Percentiles rank a stretch among this genome's conserved stretches.
Evolutionary conservation across 768 basidiomycete genomes (phyloP).

Genomic region (Phaeotremella fagi): DNA sequence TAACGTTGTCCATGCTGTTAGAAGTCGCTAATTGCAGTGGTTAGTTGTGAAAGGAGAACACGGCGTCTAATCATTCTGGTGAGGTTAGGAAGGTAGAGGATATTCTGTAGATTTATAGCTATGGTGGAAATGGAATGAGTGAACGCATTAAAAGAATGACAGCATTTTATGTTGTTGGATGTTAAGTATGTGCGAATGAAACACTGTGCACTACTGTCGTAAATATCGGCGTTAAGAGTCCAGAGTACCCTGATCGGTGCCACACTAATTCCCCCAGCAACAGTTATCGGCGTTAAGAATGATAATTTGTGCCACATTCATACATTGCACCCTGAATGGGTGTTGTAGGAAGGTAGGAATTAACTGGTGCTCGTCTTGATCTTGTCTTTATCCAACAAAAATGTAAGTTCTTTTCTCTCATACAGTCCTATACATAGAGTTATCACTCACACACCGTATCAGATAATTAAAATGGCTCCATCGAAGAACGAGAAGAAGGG

Average conservation of each 20-base stretch:
- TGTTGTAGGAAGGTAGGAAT: too few species aligned
- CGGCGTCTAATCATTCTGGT: not conserved
- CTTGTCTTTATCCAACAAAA: slow-evolving; percentile 22
- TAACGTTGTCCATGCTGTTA: not conserved
- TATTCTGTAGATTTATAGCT: not conserved
- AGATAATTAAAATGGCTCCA: slow-evolving; percentile 23
- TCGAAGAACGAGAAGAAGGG: slow-evolving; percentile 16
- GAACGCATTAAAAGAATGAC: too few species aligned
- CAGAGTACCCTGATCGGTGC: not conserved
- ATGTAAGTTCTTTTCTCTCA: slow-evolving; percentile 1
- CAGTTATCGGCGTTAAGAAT: not conserved
- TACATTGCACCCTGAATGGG: not conserved
- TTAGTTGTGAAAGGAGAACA: not conserved
- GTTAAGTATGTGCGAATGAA: too few species aligned
- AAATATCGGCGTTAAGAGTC: slow-evolving; percentile 11
- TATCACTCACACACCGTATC: not conserved
- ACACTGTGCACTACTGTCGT: too few species aligned
- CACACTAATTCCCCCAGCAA: not conserved
- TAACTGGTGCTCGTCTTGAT: too few species aligned
- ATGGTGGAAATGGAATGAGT: too few species aligned
- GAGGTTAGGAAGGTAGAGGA: not conserved
- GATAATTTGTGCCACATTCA: not conserved
- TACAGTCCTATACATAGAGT: not conserved
- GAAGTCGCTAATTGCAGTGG: not conserved
- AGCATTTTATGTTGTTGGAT: too few species aligned